phyloP scores from a whole-genome alignment of 2,329 filamentous ascomycete genomes.

The Beauveria sp. region DNA sequence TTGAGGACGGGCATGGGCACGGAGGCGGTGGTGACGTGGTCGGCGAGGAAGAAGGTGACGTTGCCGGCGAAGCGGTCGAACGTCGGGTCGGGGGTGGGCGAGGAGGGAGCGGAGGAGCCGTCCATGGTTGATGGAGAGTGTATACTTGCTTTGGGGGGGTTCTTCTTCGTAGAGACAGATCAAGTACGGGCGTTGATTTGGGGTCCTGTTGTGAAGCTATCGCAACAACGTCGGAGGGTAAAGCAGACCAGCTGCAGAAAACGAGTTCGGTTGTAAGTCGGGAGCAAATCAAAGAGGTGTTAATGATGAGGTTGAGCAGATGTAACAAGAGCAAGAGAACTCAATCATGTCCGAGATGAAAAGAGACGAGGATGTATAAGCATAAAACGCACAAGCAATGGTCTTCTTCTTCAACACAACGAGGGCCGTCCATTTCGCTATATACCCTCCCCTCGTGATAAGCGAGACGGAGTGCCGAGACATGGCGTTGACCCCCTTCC shows the following conservation, averaged over 20 bases:
- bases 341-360: background rate
- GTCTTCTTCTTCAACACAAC: background rate
- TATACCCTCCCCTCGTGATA: background rate
- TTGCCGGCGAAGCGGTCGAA: constrained; percentile 30
- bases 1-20: constrained; percentile 28
- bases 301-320: background rate
- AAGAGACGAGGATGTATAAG: background rate
- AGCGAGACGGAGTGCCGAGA: background rate
- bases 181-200: background rate
- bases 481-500: background rate
- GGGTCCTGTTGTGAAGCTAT: too few relatives aligned
- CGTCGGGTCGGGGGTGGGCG: background rate
- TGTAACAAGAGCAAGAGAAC: background rate
- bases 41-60: constrained; percentile 25
- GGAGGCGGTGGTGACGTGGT: constrained; percentile 23
- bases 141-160: background rate
- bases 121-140: background rate
- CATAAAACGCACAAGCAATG: background rate
- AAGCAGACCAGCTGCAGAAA: constrained; percentile 1
- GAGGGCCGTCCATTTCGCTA: background rate
- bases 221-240: too few relatives aligned
- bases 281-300: background rate
- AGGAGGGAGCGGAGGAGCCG: background rate
- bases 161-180: background rate
- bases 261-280: background rate